Percentiles rank a stretch among this genome's conserved stretches.
Evolutionary conservation across 164 flowering plant genomes (phyloP).

Genomic region (Kalanchoe fedtschenkoi): DNA sequence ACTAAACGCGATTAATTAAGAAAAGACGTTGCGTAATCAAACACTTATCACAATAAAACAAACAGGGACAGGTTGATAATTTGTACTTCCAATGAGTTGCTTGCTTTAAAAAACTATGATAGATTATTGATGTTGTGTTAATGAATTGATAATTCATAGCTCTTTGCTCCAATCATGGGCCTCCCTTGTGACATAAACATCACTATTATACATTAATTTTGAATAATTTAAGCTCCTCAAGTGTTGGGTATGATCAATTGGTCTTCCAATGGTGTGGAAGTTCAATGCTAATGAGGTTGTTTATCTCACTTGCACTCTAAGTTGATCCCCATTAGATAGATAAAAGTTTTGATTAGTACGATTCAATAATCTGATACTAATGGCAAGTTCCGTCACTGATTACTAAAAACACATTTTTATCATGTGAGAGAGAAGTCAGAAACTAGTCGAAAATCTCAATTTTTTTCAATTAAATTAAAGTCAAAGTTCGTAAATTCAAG

Average conservation of each 20-base stretch:
- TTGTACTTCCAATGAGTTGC: background rate
- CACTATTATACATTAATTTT: background rate
- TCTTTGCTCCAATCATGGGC: background rate
- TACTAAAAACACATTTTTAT: background rate
- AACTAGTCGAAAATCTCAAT: too few species aligned
- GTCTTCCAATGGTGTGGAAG: background rate
- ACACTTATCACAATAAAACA: background rate
- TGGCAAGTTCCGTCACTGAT: too few species aligned
- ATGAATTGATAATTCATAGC: background rate
- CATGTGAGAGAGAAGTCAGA: too few species aligned
- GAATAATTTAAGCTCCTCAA: background rate
- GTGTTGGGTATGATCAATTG: background rate
- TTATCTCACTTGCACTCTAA: background rate
- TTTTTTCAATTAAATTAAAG: too few species aligned
- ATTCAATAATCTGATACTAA: background rate
- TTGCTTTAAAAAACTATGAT: background rate
- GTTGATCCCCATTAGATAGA: background rate
- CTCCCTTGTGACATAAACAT: background rate
- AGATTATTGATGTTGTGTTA: too few species aligned
- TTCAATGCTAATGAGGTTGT: background rate
- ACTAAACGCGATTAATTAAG: background rate
- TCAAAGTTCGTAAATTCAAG: too few species aligned
- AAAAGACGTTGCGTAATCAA: constrained; percentile 1
- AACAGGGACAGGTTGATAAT: constrained; percentile 1
- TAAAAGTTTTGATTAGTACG: background rate